Evolutionary conservation across 202 grass and related monocot species (phyloP).

Genomic region (Setaria italica): DNA sequence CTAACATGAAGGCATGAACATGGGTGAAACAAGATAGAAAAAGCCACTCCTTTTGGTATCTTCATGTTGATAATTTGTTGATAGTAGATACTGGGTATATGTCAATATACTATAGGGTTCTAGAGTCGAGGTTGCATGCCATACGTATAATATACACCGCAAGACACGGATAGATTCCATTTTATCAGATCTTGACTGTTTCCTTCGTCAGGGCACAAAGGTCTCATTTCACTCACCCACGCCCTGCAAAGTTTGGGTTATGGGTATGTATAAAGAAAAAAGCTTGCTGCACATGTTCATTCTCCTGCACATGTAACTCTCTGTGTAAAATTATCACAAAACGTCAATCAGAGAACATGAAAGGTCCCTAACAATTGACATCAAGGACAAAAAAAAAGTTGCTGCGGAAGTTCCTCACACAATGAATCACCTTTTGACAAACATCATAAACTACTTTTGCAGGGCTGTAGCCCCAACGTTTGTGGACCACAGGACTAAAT

Average conservation of each 20-base stretch:
- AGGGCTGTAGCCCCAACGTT: background rate
- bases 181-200: constrained; percentile 19
- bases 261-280: background rate
- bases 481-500: constrained; percentile 34
- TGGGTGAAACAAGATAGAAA: background rate
- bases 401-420: constrained; percentile 18
- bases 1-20: background rate
- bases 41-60: background rate
- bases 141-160: background rate
- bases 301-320: constrained; percentile 38
- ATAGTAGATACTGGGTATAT: no score
- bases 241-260: background rate
- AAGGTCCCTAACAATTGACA: constrained; percentile 6
- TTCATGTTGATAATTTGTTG: background rate
- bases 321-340: background rate
- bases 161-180: background rate
- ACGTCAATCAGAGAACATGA: constrained; percentile 37
- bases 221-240: background rate
- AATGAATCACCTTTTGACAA: constrained; percentile 40
- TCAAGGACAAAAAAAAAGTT: background rate
- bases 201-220: constrained; percentile 1
- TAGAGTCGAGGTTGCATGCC: background rate
- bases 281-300: constrained; percentile 21
- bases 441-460: constrained; percentile 39
- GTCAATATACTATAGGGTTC: background rate